Conservation (phyloP, 2,329 filamentous ascomycete species). For the Aspergillus spinulosporus region DNA sequence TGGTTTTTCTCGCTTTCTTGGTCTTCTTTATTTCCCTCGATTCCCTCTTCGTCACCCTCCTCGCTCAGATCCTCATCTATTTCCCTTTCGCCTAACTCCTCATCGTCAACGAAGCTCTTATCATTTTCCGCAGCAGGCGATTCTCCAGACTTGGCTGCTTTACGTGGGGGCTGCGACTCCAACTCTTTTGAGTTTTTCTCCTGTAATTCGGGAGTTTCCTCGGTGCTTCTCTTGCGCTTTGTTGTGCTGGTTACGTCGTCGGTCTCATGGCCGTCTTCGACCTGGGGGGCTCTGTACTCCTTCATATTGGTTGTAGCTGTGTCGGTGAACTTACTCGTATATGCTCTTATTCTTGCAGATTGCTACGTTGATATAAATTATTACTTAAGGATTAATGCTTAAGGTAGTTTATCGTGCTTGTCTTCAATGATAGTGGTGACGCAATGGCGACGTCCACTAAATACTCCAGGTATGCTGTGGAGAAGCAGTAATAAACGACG, state of each 20-base stretch:
- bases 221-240: conserved; percentile 23
- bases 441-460: conserved; percentile 11
- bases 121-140: not conserved
- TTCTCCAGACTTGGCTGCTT: conserved; percentile 15
- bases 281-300: conserved; percentile 24
- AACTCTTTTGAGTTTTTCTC: conserved; percentile 10
- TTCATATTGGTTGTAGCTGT: not conserved
- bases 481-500: not conserved
- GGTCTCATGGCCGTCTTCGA: conserved; percentile 23
- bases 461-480: not conserved
- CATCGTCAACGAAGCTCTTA: conserved; percentile 4
- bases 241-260: conserved; percentile 15
- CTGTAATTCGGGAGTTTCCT: not conserved
- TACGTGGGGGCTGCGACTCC: conserved; percentile 20
- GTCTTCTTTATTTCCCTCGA: not conserved
- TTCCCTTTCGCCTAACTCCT: conserved; percentile 4
- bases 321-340: no score
- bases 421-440: conserved; percentile 2
- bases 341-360: no score
- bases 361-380: no score
- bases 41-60: conserved; percentile 1
- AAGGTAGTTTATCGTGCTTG: not conserved
- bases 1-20: not conserved
- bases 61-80: conserved; percentile 14
- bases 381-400: no score